Percentiles rank a stretch among this genome's conserved stretches.
Evolutionary conservation across 1,284 basidiomycete species (phyloP).

Genomic region (Coriolopsis trogii): DNA sequence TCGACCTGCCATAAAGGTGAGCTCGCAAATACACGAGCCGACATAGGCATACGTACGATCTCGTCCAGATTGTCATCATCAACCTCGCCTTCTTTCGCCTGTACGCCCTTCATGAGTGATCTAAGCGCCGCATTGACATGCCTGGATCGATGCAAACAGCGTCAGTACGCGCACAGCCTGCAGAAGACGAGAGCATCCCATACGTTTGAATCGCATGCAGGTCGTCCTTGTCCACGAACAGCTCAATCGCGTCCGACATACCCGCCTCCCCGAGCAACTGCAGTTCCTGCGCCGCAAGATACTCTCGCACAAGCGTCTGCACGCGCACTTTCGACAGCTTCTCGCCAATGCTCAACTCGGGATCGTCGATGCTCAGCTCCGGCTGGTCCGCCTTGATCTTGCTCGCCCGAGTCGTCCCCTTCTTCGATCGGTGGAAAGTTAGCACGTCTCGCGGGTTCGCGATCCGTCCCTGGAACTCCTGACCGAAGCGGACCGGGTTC

Average conservation of each 20-base stretch:
- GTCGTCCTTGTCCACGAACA: slow-evolving; percentile 96
- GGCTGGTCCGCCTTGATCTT: slow-evolving; percentile 71
- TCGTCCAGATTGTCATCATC: slow-evolving; percentile 77
- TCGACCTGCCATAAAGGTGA: slow-evolving; percentile 48
- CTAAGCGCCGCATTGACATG: slow-evolving; percentile 72
- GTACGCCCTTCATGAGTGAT: slow-evolving; percentile 65
- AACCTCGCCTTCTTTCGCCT: slow-evolving; percentile 45
- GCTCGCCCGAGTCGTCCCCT: slow-evolving; percentile 45
- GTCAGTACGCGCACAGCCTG: neutral
- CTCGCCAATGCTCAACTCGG: slow-evolving; percentile 61
- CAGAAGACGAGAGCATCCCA: slow-evolving; percentile 33
- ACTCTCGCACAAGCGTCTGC: slow-evolving; percentile 84
- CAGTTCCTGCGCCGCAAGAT: slow-evolving; percentile 86
- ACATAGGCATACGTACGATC: slow-evolving; percentile 48
- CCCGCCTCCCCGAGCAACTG: slow-evolving; percentile 85
- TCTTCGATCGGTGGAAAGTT: slow-evolving; percentile 87
- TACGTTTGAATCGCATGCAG: slow-evolving; percentile 87
- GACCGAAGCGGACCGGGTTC: slow-evolving; percentile 96
- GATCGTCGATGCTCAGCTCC: slow-evolving; percentile 77
- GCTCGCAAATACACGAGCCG: neutral
- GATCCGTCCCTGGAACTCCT: slow-evolving; percentile 89
- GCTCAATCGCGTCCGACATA: slow-evolving; percentile 90
- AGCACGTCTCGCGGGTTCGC: slow-evolving; percentile 96
- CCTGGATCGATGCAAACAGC: slow-evolving; percentile 40
- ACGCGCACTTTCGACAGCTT: slow-evolving; percentile 74